Evolutionary conservation across 2,329 filamentous ascomycete species (phyloP), one percentile per base, ranked within the genome.

Genomic region (Beauveria brongniartii): DNA sequence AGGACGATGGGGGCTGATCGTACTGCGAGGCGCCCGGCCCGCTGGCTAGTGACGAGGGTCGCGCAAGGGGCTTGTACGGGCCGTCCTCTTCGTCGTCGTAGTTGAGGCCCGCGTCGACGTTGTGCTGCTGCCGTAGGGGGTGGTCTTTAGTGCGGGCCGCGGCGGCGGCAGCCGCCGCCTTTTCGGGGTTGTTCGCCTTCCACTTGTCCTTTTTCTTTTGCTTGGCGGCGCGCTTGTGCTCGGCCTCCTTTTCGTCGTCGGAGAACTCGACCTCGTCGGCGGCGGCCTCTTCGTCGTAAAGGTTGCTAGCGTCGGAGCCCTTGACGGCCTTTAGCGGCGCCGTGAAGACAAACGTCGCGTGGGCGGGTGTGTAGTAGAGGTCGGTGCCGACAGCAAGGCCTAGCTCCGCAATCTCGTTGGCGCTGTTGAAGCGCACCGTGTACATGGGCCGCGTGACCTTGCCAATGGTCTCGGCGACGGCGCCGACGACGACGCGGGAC

Each of bases 221-320:
- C 74, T 92, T 92, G 57, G 85, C 68, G 63, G 82, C 81, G 61
- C 83, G 78, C 76, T 89, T 95, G 71, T 91, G 85, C 67, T 92
- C 90, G 8, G 89, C 88, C 74, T 99, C 94, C 67, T 90, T 89
- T 74, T 99, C 94, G 68, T 99, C 94, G 67, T 99, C 94, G 0
- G 93, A 97, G 72, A 97, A 97, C 70, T 97, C 94, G 67, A 91
- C 83, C 71, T 97, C 93, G 43, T 96, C 90, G 37, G 89, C 88
- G 18, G 77, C 86, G 8, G 92, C 82, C 75, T 97, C 93, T 72
- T 99, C 94, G 67, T 97, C 94, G 73, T 96, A 89, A 59, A 96
- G 82, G 71, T 97, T 97, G 56, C 91, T 96, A 9, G 94, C 93
- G 73, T 99, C 94, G 10, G 91, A 94, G 63, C 92, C 91, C 75